Percentiles rank a stretch among this genome's conserved stretches.
These are phyloP conservation scores for Xylariaceae sp. DNA, from an alignment of 2,329 filamentous ascomycete genomes.

Conservation along the genomic window DNA sequence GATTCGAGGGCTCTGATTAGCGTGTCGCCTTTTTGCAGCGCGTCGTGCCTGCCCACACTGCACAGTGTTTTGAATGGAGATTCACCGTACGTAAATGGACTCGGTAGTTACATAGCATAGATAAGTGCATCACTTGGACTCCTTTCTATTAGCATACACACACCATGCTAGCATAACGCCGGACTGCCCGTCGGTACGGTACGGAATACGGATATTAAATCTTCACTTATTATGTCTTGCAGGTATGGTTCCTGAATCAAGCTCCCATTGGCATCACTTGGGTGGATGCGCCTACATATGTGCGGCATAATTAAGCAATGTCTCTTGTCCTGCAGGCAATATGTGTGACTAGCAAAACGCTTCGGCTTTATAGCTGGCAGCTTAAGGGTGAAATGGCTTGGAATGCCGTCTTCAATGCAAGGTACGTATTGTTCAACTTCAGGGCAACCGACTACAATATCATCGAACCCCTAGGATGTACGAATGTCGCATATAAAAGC, in stretches of 20 bases:
- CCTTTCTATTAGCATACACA: not conserved
- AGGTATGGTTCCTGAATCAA: not conserved
- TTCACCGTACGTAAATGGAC: not conserved
- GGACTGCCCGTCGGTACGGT: not conserved
- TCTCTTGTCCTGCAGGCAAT: not conserved
- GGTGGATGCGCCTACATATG: not conserved
- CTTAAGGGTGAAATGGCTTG: too few species aligned
- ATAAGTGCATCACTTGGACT: not conserved
- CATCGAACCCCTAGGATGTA: too few species aligned
- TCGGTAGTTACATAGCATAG: not conserved
- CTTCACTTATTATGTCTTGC: not conserved
- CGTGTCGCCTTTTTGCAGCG: slow-evolving; percentile 3
- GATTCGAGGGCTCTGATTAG: slow-evolving; percentile 10
- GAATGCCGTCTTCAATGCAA: too few species aligned
- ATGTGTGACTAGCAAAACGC: too few species aligned
- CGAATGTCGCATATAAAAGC: too few species aligned
- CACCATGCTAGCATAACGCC: not conserved
- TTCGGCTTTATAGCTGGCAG: too few species aligned
- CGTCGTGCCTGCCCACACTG: not conserved
- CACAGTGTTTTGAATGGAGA: not conserved
- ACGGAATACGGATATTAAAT: not conserved
- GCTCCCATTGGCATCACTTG: not conserved
- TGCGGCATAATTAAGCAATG: not conserved
- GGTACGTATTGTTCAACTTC: too few species aligned
- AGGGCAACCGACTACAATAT: too few species aligned